These are phyloP conservation scores for Cladosporium sp. DNA, from an alignment of 2,329 filamentous ascomycete genomes.

Conservation along the genomic window DNA sequence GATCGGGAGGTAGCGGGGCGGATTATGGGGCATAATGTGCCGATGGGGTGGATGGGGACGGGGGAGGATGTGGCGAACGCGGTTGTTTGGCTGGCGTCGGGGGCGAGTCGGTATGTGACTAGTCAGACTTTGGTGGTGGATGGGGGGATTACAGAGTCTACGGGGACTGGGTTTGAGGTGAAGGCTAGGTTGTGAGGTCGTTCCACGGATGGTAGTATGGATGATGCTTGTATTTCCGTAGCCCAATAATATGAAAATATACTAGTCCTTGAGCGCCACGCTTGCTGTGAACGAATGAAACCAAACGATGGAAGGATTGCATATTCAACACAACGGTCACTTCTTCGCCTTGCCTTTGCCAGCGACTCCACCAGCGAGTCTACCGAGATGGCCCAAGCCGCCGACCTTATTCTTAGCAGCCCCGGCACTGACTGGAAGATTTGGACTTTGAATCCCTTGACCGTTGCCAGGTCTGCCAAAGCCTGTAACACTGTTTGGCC, in stretches of 20 bases:
- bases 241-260: constrained; percentile 1
- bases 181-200: background rate
- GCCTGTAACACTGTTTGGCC: constrained; percentile 21
- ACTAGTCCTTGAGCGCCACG: constrained; percentile 15
- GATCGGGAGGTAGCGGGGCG: constrained; percentile 52
- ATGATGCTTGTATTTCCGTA: background rate
- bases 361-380: constrained; percentile 12
- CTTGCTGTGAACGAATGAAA: background rate
- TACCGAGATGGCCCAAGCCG: constrained; percentile 1
- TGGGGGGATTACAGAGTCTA: constrained; percentile 31
- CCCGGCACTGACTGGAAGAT: background rate
- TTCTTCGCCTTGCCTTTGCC: constrained; percentile 18
- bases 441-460: background rate
- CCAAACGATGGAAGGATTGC: background rate
- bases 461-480: background rate
- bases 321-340: background rate
- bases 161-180: constrained; percentile 26
- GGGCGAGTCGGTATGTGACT: constrained; percentile 81
- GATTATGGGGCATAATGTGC: constrained; percentile 58
- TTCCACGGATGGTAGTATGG: background rate
- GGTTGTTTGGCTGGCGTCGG: constrained; percentile 82
- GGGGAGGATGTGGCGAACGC: constrained; percentile 73
- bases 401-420: constrained; percentile 1
- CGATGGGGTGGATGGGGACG: constrained; percentile 59
- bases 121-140: constrained; percentile 65